Evolutionary conservation across 192 early-diverging fungal genomes (phyloP).

Genomic region (Coemansia sp.): DNA sequence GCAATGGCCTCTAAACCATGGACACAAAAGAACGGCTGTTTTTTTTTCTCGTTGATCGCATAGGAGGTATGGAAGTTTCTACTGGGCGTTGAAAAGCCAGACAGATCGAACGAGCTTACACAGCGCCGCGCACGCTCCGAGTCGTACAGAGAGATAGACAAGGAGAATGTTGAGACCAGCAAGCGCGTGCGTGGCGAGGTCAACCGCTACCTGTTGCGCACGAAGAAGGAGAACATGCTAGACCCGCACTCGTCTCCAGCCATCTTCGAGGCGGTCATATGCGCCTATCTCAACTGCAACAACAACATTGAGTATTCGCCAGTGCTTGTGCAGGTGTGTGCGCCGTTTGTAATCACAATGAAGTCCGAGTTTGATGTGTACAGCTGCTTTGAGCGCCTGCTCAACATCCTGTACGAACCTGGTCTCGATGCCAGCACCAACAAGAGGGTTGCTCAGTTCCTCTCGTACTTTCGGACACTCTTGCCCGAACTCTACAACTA

Average conservation of each 20-base stretch:
- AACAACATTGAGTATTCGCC: conserved; percentile 75
- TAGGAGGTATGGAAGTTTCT: conserved; percentile 86
- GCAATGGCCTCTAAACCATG: not conserved
- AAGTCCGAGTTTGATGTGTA: conserved; percentile 76
- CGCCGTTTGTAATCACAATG: conserved; percentile 77
- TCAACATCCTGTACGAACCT: conserved; percentile 71
- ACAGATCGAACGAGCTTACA: conserved; percentile 75
- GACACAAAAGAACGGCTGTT: not conserved
- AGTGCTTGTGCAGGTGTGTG: conserved; percentile 72
- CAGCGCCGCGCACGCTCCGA: conserved; percentile 60
- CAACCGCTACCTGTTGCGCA: conserved; percentile 60
- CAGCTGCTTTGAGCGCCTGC: conserved; percentile 78
- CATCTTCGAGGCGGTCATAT: conserved; percentile 85
- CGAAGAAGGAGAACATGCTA: conserved; percentile 33
- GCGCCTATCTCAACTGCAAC: conserved; percentile 78
- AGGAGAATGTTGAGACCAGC: conserved; percentile 57
- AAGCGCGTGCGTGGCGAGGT: conserved; percentile 83
- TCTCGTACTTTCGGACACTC: conserved; percentile 78
- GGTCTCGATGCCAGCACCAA: conserved; percentile 64
- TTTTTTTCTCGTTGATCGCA: not conserved
- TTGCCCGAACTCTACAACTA: conserved; percentile 89
- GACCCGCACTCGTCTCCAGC: conserved; percentile 53
- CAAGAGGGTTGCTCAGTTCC: conserved; percentile 79
- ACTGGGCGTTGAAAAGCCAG: conserved; percentile 77
- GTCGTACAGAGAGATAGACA: conserved; percentile 72